Percentiles rank a stretch among this genome's conserved stretches.
These are phyloP conservation scores for Orbilia ellipsospora DNA, from an alignment of 2,329 filamentous ascomycete genomes.

Conservation along the genomic window DNA sequence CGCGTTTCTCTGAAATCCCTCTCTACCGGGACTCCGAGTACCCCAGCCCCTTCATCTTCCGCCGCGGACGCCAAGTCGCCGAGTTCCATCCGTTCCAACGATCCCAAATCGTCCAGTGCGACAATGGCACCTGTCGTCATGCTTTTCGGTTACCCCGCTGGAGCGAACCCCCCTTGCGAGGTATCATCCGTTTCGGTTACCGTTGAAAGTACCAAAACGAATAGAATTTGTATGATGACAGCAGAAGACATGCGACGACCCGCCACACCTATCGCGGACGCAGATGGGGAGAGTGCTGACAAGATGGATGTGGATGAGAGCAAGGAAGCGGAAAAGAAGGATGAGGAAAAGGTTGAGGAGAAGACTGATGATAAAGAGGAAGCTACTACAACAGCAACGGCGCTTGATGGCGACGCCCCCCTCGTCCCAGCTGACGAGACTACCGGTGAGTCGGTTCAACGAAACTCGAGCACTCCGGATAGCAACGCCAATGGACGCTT, in stretches of 20 bases:
- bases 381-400: background rate
- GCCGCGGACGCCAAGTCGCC: slow-evolving; percentile 35
- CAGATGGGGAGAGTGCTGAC: slow-evolving; percentile 17
- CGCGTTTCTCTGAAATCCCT: slow-evolving; percentile 48
- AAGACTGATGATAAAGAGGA: slow-evolving; percentile 18
- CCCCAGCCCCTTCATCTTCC: slow-evolving; percentile 4
- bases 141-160: slow-evolving; percentile 50
- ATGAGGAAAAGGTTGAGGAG: slow-evolving; percentile 1
- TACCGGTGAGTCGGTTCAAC: slow-evolving; percentile 1
- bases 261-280: slow-evolving; percentile 29
- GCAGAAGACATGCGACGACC: slow-evolving; percentile 49
- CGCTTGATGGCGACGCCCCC: slow-evolving; percentile 8
- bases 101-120: slow-evolving; percentile 22
- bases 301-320: slow-evolving; percentile 45
- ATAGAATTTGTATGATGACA: slow-evolving; percentile 54
- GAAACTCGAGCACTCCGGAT: slow-evolving; percentile 43
- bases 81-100: slow-evolving; percentile 19
- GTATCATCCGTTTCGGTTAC: slow-evolving; percentile 49
- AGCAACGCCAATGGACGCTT: slow-evolving; percentile 33
- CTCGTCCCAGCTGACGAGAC: background rate
- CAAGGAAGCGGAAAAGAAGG: slow-evolving; percentile 10
- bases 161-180: slow-evolving; percentile 50
- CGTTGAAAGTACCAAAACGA: slow-evolving; percentile 46
- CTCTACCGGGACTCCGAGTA: slow-evolving; percentile 7
- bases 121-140: slow-evolving; percentile 43